These are phyloP conservation scores for Monosporascus sp. DNA, from an alignment of 2,329 filamentous ascomycete genomes.

Conservation along the genomic window DNA sequence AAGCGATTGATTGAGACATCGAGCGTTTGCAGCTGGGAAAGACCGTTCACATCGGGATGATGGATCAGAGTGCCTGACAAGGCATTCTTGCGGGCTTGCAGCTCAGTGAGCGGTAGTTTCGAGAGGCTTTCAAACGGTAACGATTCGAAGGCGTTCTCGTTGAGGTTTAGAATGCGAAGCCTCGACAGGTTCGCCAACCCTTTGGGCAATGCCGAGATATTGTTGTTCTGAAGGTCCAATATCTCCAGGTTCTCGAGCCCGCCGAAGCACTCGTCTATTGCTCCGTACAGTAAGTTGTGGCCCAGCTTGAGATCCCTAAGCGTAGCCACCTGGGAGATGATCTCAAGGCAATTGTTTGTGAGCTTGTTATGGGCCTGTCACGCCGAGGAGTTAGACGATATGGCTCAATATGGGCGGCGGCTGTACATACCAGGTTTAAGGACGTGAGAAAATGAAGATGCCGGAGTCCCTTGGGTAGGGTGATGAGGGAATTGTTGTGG, in stretches of 20 bases:
- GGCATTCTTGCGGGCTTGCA: conserved; percentile 73
- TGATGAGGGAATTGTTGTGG: conserved; percentile 73
- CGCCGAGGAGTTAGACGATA: conserved; percentile 16
- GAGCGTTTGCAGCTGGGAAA: conserved; percentile 65
- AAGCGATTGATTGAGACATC: conserved; percentile 76
- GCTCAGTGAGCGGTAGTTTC: conserved; percentile 64
- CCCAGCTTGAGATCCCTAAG: conserved; percentile 78
- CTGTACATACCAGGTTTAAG: conserved; percentile 63
- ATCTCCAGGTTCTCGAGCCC: conserved; percentile 67
- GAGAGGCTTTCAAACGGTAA: conserved; percentile 67
- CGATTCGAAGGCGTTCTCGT: conserved; percentile 68
- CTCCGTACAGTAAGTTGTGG: conserved; percentile 68
- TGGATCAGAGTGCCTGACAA: conserved; percentile 68
- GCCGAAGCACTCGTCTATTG: conserved; percentile 58
- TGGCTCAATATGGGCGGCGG: background rate
- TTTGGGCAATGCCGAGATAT: conserved; percentile 64
- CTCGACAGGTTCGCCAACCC: conserved; percentile 61
- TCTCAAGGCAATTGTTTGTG: conserved; percentile 62
- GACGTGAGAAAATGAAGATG: conserved; percentile 69
- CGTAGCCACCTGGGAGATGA: conserved; percentile 66
- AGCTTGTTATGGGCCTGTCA: conserved; percentile 74
- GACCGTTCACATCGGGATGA: conserved; percentile 44
- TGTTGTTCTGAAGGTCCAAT: conserved; percentile 78
- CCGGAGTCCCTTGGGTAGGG: conserved; percentile 70
- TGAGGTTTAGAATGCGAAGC: conserved; percentile 72